Conservation (phyloP, 768 basidiomycete genomes). For the Psilocybe sp. region DNA sequence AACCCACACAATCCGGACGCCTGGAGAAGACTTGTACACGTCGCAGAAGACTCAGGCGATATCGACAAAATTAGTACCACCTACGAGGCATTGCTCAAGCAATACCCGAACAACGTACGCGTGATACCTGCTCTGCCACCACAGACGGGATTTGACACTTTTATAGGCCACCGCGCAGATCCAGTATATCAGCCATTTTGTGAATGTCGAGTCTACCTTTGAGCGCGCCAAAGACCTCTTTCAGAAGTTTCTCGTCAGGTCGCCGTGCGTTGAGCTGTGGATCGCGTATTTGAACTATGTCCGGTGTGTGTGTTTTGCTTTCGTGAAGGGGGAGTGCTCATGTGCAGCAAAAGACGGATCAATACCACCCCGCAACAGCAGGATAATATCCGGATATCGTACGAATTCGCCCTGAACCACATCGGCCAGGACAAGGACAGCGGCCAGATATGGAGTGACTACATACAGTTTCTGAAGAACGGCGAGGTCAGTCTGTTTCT, state of each 20-base stretch:
- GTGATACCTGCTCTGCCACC: conserved; percentile 8
- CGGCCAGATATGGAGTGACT: conserved; percentile 91
- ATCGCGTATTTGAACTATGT: conserved; percentile 93
- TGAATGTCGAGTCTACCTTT: conserved; percentile 62
- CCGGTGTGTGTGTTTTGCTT: conserved; percentile 49
- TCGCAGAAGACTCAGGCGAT: conserved; percentile 76
- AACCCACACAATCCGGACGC: conserved; percentile 73
- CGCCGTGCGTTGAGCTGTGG: conserved; percentile 89
- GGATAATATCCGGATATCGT: conserved; percentile 80
- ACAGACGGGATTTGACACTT: conserved; percentile 6
- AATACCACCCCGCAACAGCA: conserved; percentile 67
- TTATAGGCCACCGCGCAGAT: conserved; percentile 78
- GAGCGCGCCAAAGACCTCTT: conserved; percentile 85
- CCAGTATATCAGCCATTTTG: conserved; percentile 76
- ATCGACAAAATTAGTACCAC: conserved; percentile 76
- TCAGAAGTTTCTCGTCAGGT: conserved; percentile 78
- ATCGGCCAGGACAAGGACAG: conserved; percentile 92
- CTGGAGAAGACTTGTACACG: conserved; percentile 74
- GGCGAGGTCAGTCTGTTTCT: conserved; percentile 56
- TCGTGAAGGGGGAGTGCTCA: conserved; percentile 8
- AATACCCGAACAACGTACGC: conserved; percentile 86
- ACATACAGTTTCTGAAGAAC: conserved; percentile 82
- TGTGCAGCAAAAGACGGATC: conserved; percentile 47
- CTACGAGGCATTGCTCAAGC: conserved; percentile 79
- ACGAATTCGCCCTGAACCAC: conserved; percentile 87